phyloP scores from a whole-genome alignment of 768 basidiomycete genomes.

The Trametes villosa region DNA sequence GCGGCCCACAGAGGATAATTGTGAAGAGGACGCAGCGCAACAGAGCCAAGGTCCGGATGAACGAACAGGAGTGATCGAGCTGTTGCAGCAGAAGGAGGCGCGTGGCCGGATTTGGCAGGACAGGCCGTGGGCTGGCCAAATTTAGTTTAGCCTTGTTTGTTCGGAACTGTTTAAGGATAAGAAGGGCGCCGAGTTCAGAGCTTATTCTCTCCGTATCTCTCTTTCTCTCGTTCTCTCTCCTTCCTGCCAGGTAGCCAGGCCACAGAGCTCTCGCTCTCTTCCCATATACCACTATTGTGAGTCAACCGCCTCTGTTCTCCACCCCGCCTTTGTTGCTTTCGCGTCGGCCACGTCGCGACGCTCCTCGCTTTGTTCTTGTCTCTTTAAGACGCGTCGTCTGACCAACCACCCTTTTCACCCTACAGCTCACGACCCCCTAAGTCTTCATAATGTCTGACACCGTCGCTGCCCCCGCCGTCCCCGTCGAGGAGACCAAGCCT shows the following conservation, averaged over 20 bases:
- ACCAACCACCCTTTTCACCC: constrained; percentile 23
- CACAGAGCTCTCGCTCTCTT: constrained; percentile 60
- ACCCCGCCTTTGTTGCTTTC: constrained; percentile 12
- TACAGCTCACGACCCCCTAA: constrained; percentile 58
- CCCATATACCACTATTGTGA: constrained; percentile 56
- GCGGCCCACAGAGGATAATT: not conserved
- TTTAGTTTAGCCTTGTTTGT: constrained; percentile 42
- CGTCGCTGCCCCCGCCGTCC: constrained; percentile 52
- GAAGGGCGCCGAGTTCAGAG: constrained; percentile 38
- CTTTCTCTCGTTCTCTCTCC: constrained; percentile 38
- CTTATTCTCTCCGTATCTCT: constrained; percentile 36
- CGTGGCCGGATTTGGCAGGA: constrained; percentile 21
- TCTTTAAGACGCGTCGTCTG: constrained; percentile 24
- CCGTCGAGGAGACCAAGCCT: constrained; percentile 58
- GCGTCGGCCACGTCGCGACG: not conserved
- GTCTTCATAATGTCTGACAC: constrained; percentile 80
- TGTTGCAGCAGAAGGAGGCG: constrained; percentile 25
- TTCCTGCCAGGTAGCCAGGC: constrained; percentile 33
- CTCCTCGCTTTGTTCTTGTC: constrained; percentile 10
- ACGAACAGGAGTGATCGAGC: constrained; percentile 22
- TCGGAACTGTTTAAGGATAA: constrained; percentile 41
- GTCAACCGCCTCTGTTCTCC: constrained; percentile 28
- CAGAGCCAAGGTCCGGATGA: constrained; percentile 12
- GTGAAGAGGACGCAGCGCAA: constrained; percentile 3
- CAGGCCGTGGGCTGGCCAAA: constrained; percentile 32